Evolutionary conservation across 1,139 yeast genomes (phyloP), one percentile per base, ranked within the genome.

Genomic region (Pichia sp.): DNA sequence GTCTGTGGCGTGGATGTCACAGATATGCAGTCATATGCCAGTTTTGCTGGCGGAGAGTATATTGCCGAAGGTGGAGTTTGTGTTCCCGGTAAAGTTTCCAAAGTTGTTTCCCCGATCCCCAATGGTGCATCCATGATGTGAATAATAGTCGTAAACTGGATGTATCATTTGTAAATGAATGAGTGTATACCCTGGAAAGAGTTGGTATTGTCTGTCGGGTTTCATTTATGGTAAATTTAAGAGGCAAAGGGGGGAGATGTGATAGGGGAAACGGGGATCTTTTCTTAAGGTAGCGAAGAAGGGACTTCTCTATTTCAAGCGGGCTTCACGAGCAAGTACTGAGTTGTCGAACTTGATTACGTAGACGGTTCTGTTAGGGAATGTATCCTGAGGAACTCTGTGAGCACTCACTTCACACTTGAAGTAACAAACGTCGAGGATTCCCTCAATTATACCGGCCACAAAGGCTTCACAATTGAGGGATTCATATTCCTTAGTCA

Each of bases 401-500:
- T 93, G 98, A 0, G 98, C 96, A 6, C 88, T 76, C 6, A 91
- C 98, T 30, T 66, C 68, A 20, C 95, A 94, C 37, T 76, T 78
- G 54, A 88, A 88, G 42, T 79, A 80, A 3, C 88, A 73, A 13
- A 83, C 72, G 48, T 85, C 94, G 38, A 91, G 63, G 1, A 91
- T 81, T 0, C 96, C 97, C 56, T 88, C 96, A 20, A 91, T 73
- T 20, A 91, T 74, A 1, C 98, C 98, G 1, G 96, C 96, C 2
- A 82, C 74, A 51, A 83, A 84, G 1, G 96, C 88, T 10, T 84
- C 80, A 52, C 94, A 83, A 51, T 82, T 84, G 50, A 86, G 67
- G 46, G 79, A 79, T 7, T 84, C 79, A 56, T 81, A 77, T 45
- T 86, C 94, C 47, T 73, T 75, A 3, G 96, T 95, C 5, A 83